Evolutionary conservation across 371 early-diverging fungal genomes (phyloP).

Genomic region (Actinomucor elegans): DNA sequence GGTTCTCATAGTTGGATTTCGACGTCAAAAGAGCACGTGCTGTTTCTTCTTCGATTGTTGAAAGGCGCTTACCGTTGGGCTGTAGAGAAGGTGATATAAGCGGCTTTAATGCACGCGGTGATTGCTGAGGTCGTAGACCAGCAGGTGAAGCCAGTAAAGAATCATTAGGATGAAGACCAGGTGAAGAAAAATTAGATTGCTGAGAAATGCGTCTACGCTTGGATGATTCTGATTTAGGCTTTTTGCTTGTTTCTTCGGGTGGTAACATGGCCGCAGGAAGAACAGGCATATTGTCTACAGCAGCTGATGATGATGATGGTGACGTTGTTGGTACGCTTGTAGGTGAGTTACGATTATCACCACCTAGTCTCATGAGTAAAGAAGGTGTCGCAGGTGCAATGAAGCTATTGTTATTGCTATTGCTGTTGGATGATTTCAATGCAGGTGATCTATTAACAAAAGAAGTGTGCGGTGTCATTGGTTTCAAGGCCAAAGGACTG

Average conservation of each 20-base stretch:
- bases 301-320: slow-evolving; percentile 5
- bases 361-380: slow-evolving; percentile 62
- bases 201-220: slow-evolving; percentile 28
- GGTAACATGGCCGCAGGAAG: slow-evolving; percentile 45
- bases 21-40: slow-evolving; percentile 60
- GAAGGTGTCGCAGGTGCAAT: slow-evolving; percentile 60
- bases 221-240: slow-evolving; percentile 4
- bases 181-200: slow-evolving; percentile 8
- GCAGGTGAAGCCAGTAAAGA: slow-evolving; percentile 29
- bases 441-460: slow-evolving; percentile 15
- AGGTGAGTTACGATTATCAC: slow-evolving; percentile 25
- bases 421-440: slow-evolving; percentile 7
- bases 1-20: slow-evolving; percentile 85
- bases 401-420: slow-evolving; percentile 9
- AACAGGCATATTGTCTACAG: slow-evolving; percentile 37
- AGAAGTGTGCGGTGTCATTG: slow-evolving; percentile 24
- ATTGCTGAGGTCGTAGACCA: slow-evolving; percentile 24
- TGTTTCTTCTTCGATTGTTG: slow-evolving; percentile 46
- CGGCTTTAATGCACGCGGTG: slow-evolving; percentile 46
- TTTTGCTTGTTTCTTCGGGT: neutral
- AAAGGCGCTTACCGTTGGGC: slow-evolving; percentile 39
- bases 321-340: neutral
- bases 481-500: slow-evolving; percentile 24
- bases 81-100: slow-evolving; percentile 55
- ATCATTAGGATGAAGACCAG: slow-evolving; percentile 10